Conservation (phyloP, 805 yeast species). For the Yamadazyma ubonensis region DNA sequence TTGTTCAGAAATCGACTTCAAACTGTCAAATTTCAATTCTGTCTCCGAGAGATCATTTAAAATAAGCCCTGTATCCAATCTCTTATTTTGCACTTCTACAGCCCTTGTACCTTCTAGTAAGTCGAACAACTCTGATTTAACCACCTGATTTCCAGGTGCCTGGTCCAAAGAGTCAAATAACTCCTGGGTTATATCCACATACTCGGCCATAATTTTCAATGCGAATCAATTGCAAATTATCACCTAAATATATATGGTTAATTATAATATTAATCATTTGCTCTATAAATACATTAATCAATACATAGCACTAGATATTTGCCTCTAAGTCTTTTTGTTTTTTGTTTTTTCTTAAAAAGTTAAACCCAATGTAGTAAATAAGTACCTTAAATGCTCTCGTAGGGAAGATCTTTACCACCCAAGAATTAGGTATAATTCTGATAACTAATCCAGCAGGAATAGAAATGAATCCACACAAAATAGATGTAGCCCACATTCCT, state of each 20-base stretch:
- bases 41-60: constrained; percentile 30
- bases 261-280: constrained; percentile 5
- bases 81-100: constrained; percentile 67
- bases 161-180: constrained; percentile 40
- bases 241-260: too few species aligned
- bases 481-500: constrained; percentile 86
- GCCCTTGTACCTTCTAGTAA: constrained; percentile 87
- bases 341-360: constrained; percentile 31
- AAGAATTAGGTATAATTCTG: constrained; percentile 78
- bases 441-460: constrained; percentile 77
- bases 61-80: constrained; percentile 78
- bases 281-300: constrained; percentile 1
- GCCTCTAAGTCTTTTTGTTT: constrained; percentile 15
- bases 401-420: constrained; percentile 70
- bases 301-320: constrained; percentile 2
- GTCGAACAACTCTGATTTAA: constrained; percentile 58
- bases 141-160: constrained; percentile 54
- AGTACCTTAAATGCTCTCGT: constrained; percentile 44
- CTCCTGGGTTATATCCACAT: constrained; percentile 55
- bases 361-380: constrained; percentile 37
- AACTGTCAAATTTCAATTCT: constrained; percentile 49
- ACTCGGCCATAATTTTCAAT: constrained; percentile 11
- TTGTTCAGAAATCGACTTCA: constrained; percentile 32
- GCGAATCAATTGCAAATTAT: constrained; percentile 1
- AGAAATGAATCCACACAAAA: constrained; percentile 75